These are phyloP conservation scores for Cyberlindnera meyerae DNA, from an alignment of 805 yeast species.

Conservation along the genomic window DNA sequence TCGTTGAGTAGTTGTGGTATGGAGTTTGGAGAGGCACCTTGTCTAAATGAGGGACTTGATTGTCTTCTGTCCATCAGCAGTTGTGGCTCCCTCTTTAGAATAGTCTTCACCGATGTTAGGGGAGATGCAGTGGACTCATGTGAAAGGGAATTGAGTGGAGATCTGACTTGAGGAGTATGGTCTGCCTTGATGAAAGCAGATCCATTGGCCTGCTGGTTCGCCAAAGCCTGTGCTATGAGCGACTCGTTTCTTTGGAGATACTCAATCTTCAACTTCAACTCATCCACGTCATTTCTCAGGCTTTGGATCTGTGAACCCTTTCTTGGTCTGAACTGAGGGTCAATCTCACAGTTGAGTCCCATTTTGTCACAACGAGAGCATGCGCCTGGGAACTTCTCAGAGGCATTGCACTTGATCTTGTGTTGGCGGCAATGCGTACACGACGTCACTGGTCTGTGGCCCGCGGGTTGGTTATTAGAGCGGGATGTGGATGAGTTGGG, in stretches of 20 bases:
- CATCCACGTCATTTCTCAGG: slow-evolving; percentile 80
- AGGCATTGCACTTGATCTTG: slow-evolving; percentile 89
- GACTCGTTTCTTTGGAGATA: slow-evolving; percentile 61
- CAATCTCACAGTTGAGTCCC: slow-evolving; percentile 79
- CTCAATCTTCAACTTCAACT: slow-evolving; percentile 67
- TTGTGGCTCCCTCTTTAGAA: slow-evolving; percentile 40
- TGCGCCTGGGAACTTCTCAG: slow-evolving; percentile 73
- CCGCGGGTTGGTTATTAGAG: slow-evolving; percentile 31
- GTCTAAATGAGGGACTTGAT: slow-evolving; percentile 22
- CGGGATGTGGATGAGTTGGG: not conserved
- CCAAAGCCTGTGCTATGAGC: slow-evolving; percentile 58
- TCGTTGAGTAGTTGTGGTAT: slow-evolving; percentile 37
- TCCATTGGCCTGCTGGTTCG: slow-evolving; percentile 17
- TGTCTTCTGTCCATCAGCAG: slow-evolving; percentile 32
- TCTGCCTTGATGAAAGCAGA: slow-evolving; percentile 9
- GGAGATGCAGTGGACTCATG: slow-evolving; percentile 14
- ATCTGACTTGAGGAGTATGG: slow-evolving; percentile 18
- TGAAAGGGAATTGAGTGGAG: slow-evolving; percentile 16
- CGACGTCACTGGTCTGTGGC: slow-evolving; percentile 85
- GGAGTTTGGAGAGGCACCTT: slow-evolving; percentile 21
- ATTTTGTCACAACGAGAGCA: slow-evolving; percentile 80
- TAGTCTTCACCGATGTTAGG: slow-evolving; percentile 36
- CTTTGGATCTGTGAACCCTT: slow-evolving; percentile 88
- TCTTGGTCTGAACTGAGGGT: slow-evolving; percentile 86
- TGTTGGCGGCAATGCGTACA: slow-evolving; percentile 95